These are phyloP conservation scores for Alternaria rosae DNA, from an alignment of 2,329 filamentous ascomycete species.

Conservation along the genomic window DNA sequence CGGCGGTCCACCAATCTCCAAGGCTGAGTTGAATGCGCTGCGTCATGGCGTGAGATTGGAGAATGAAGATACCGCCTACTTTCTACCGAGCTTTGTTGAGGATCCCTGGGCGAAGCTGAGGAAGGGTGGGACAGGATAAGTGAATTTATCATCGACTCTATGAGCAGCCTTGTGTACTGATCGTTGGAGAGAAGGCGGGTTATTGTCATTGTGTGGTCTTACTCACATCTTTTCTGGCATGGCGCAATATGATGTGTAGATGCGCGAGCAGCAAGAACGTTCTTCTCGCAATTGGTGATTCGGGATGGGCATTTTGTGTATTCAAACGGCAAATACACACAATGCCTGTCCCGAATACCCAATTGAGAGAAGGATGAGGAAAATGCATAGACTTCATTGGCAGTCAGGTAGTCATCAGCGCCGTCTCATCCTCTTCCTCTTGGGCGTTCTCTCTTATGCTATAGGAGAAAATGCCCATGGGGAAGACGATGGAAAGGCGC, in stretches of 20 bases:
- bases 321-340: not conserved
- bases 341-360: not conserved
- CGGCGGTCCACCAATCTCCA: slow-evolving; percentile 37
- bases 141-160: not conserved
- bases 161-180: not conserved
- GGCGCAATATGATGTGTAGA: not conserved
- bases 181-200: not conserved
- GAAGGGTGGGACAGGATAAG: not conserved
- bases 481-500: not conserved
- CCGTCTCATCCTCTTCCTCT: not conserved
- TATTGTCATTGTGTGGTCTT: not conserved
- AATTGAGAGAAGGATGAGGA: not conserved
- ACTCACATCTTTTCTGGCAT: not conserved
- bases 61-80: slow-evolving; percentile 72
- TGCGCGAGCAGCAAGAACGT: not conserved
- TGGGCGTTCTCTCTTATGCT: not conserved
- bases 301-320: not conserved
- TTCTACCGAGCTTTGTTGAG: slow-evolving; percentile 71
- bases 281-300: not conserved
- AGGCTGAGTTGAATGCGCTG: slow-evolving; percentile 47
- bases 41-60: slow-evolving; percentile 53
- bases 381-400: not conserved
- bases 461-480: not conserved
- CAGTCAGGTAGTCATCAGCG: not conserved
- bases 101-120: slow-evolving; percentile 69